Evolutionary conservation across 2,329 filamentous ascomycete species (phyloP), one percentile per base, ranked within the genome.

Genomic region (Trichophaea hybrida): DNA sequence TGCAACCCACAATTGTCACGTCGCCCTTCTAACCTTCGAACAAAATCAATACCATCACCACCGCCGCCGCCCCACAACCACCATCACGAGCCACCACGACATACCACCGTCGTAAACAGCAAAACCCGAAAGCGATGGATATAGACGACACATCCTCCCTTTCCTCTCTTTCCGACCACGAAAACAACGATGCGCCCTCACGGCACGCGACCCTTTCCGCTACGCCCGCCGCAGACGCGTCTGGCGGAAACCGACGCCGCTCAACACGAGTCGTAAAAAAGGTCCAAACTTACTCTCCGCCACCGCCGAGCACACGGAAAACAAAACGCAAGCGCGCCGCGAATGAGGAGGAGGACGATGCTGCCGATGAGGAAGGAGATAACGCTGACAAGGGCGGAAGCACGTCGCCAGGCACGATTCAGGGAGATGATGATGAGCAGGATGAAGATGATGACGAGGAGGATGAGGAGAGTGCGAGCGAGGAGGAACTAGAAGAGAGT

Each of bases 381-480:
- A 37, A 54, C 13, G 5, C 12, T 43, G 53, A 24, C 13, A 38
- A 54, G 51, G 51, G n/a, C 13, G 10, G n/a, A 46, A 46, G 40
- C 48, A 13, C 48, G 48, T 51, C 48, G 32, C 32, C 48, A n/a
- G 58, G 74, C 71, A 61, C 77, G 76, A 63, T 65, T 34, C 65
- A 65, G 49, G 74, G 69, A 34, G 75, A 76, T 12, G 69, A 69
- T 31, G 77, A 76, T n/a, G 75, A 76, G 43, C 71, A 72, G 43
- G 74, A 75, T 31, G 75, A 74, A 5, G 75, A 75, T 50, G 74
- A 75, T 15, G 74, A 69, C 6, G 70, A 71, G 17, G 71, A 76
- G 8, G 73, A 71, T 65, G 74, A 73, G 65, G 73, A 73, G 55
- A 70, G 69, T 17, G 70, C 70, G 32, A 65, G 68, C 8, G 64